These are phyloP conservation scores for Penicillium hesseltinei DNA, from an alignment of 2,329 filamentous ascomycete species.

Conservation along the genomic window DNA sequence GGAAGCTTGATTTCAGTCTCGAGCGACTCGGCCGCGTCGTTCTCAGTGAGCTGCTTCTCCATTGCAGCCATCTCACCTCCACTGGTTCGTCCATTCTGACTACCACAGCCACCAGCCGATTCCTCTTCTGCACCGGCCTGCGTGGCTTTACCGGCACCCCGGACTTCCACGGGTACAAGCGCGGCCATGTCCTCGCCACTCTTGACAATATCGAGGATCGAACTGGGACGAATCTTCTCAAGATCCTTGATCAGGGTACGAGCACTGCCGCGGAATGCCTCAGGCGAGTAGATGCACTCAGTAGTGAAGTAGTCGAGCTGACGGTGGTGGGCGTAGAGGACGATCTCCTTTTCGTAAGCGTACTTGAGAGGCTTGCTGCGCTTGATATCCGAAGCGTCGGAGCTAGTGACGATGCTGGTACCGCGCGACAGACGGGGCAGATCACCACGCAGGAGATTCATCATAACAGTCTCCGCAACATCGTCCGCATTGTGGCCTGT, in stretches of 20 bases:
- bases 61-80: constrained; percentile 79
- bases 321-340: constrained; percentile 95
- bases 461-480: constrained; percentile 93
- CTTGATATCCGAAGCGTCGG: constrained; percentile 80
- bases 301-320: constrained; percentile 97
- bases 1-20: constrained; percentile 64
- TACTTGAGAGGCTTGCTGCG: constrained; percentile 97
- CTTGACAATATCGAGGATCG: constrained; percentile 89
- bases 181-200: constrained; percentile 96
- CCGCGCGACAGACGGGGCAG: constrained; percentile 81
- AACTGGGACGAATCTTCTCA: constrained; percentile 87
- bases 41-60: constrained; percentile 68
- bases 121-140: constrained; percentile 48
- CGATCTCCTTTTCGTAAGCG: constrained; percentile 98
- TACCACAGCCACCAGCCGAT: constrained; percentile 69
- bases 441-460: constrained; percentile 93
- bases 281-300: constrained; percentile 96
- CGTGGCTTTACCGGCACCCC: constrained; percentile 25
- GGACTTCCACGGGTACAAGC: constrained; percentile 66
- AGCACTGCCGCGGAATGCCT: constrained; percentile 92
- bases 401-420: constrained; percentile 83
- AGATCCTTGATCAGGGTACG: constrained; percentile 91
- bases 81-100: constrained; percentile 61
- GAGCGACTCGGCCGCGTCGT: constrained; percentile 58
- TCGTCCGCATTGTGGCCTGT: constrained; percentile 98